Evolutionary conservation across 2,329 filamentous ascomycete species (phyloP), one percentile per base, ranked within the genome.

Genomic region (Teratosphaeria pseudoeucalypti): DNA sequence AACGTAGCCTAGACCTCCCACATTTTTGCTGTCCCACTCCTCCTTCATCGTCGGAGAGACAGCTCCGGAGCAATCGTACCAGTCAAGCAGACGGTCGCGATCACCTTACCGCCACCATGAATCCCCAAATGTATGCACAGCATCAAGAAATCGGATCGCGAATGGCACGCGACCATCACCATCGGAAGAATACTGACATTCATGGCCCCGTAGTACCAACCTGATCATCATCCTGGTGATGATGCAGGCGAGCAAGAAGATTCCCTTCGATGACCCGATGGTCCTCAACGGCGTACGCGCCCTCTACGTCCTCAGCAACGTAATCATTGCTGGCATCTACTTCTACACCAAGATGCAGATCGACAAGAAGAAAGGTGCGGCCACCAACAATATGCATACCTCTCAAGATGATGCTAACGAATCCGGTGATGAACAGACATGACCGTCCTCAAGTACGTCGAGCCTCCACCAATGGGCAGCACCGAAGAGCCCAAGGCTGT

Each of bases 371-470:
- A 96, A 95, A 82, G 94, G 94, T 97, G 82, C 27, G 34, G 54
- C 34, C 14, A n/a, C 34, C 54, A 34, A 11, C 27, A 3, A 27
- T 34, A 27, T 47, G n/a, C 34, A n/a, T 26, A 37, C 16, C 57
- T 43, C 5, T 5, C 26, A 37, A 52, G 19, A 27, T 5, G 29
- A 56, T 27, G 37, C 59, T 63, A 47, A 63, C 34, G 26, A 27
- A 6, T 14, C 7, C 11, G 19, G 27, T n/a, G 34, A 32, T 29
- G 6, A 32, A 19, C 72, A 97, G 94, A 99, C 74, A 84, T 96
- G 78, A 96, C 92, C 27, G 96, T 94, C 2, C 86, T 99, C 73
- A 97, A 99, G 80, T 99, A 99, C 78, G 92, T 99, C 74, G 94
- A 99, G 80, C 92, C 92, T 53, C 85, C 94, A 5, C 86, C 90